Evolutionary conservation across 2,329 filamentous ascomycete genomes (phyloP).

Genomic region (Aspergillus jensenii): DNA sequence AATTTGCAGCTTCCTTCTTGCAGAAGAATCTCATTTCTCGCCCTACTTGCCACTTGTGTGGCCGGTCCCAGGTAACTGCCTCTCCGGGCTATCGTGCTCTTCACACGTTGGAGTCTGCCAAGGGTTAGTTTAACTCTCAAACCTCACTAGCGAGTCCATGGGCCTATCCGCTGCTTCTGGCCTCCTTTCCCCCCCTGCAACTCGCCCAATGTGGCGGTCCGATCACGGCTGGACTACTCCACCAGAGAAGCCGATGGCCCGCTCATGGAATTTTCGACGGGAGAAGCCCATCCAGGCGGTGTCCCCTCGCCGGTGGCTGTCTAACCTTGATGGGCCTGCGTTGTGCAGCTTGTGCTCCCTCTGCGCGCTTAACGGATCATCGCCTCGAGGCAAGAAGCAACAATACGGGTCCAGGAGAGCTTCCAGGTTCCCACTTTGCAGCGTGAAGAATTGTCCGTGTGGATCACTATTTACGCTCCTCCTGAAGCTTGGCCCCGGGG

Average conservation of each 20-base stretch:
- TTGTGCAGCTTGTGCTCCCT: constrained; percentile 2
- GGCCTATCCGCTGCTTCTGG: constrained; percentile 1
- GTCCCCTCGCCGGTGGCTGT: constrained; percentile 8
- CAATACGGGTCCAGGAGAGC: constrained; percentile 3
- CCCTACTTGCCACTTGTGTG: constrained; percentile 17
- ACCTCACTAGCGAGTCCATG: constrained; percentile 1
- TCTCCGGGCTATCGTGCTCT: background rate
- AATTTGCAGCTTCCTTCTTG: constrained; percentile 1
- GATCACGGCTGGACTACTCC: constrained; percentile 22
- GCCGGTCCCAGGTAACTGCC: constrained; percentile 11
- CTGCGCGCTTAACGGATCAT: constrained; percentile 9
- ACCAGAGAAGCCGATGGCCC: constrained; percentile 23
- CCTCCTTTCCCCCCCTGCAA: constrained; percentile 14
- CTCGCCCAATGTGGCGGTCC: constrained; percentile 27
- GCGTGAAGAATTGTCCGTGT: constrained; percentile 13
- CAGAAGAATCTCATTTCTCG: constrained; percentile 11
- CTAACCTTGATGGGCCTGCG: background rate
- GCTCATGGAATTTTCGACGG: constrained; percentile 28
- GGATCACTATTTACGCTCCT: constrained; percentile 3
- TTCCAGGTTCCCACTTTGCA: constrained; percentile 8
- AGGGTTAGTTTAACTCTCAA: constrained; percentile 3
- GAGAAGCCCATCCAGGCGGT: constrained; percentile 15
- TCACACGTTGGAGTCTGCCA: background rate
- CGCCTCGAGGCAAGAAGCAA: background rate
- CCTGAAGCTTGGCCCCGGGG: constrained; percentile 18